Evolutionary conservation across 805 yeast genomes (phyloP), one percentile per base, ranked within the genome.

Genomic region (Ogataea ramenticola): DNA sequence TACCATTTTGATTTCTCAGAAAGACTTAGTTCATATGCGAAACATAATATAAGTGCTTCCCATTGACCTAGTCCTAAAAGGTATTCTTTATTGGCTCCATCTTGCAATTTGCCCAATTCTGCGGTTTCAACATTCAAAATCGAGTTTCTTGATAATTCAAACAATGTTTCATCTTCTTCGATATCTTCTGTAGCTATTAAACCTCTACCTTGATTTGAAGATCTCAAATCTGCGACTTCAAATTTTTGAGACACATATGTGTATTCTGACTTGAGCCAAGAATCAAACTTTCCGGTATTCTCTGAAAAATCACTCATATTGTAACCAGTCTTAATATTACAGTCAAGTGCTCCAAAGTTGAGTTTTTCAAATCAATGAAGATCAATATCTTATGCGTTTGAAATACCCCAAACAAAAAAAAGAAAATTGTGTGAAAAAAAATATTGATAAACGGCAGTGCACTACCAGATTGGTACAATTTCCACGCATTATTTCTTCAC

Each of bases 171-270:
- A 43, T 75, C 89, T 40, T 66, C 62, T 3, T 56, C 57, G 19
- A 91, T 84, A 49, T 79, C 80, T 33, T 74, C 74, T 0, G 50
- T 45, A 2, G 96, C 95, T 4, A 80, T 56, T 9, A 91, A 58
- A 4, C 90, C 95, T 29, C 97, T 69, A 10, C 98, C 98, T 60
- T 86, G 88, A 35, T 72, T 64, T 9, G 60, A 50, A 2, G 50
- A 45, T 37, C 95, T 66, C 33, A 77, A 67, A 61, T 91, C 96
- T 2, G 66, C 70, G 5, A 91, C 67, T 15, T 56, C 51, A 16
- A 90, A 66, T 43, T 82, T 81, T 1, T 76, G 66, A 1, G 86
- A 76, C 3, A 86, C 59, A 12, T 52, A 59, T 10, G 71, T 71
- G 4, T 71, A 77, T n/a, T 61, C 60, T 0, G 46, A 42, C 1